Conservation (phyloP, 352 stramenopile species). For the Pythium diclinum region DNA sequence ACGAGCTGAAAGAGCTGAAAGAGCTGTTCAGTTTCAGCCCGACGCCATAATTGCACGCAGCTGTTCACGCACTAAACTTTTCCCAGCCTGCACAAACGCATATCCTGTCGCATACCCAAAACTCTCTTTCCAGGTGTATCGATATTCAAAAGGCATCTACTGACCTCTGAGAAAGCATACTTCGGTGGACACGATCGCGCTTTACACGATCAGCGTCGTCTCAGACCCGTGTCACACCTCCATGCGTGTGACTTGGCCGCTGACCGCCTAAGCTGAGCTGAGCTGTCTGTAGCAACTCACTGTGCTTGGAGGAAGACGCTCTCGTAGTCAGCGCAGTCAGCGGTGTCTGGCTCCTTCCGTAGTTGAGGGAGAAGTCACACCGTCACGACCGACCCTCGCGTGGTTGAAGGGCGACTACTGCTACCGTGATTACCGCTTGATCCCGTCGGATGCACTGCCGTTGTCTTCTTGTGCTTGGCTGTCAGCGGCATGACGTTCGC, state of each 20-base stretch:
- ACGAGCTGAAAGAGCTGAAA: too few species aligned
- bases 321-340: neutral
- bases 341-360: neutral
- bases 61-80: neutral
- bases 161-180: neutral
- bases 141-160: too few species aligned
- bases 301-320: neutral
- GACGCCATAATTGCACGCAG: neutral
- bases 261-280: neutral
- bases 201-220: slow-evolving; percentile 6
- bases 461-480: neutral
- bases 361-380: neutral
- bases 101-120: neutral
- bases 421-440: too few species aligned
- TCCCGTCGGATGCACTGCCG: too few species aligned
- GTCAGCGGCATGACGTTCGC: neutral
- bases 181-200: slow-evolving; percentile 5
- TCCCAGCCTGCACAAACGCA: neutral
- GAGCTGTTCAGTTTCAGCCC: neutral
- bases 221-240: slow-evolving; percentile 4
- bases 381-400: neutral
- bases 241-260: slow-evolving; percentile 5
- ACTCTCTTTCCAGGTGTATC: neutral
- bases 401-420: neutral
- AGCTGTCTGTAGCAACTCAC: too few species aligned